Evolutionary conservation across 768 basidiomycete species (phyloP).

Genomic region (Cubamyces lactineus): DNA sequence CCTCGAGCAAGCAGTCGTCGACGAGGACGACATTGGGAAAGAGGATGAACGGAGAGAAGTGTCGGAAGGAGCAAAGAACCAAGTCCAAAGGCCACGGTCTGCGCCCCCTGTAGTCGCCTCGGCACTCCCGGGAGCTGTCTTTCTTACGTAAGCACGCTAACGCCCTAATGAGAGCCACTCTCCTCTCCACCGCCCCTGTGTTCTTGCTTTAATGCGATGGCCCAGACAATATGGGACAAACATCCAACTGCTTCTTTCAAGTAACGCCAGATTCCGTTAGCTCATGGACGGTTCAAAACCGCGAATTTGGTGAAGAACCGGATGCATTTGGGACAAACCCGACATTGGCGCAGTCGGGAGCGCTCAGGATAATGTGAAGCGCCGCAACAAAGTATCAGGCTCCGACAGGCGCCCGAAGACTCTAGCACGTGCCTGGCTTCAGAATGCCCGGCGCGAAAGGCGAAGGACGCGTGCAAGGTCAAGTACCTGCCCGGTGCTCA

Average conservation of each 20-base stretch:
- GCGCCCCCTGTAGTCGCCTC: not conserved
- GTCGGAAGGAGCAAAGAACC: not conserved
- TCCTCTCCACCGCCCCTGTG: not conserved
- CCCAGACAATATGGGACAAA: no score
- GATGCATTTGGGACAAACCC: no score
- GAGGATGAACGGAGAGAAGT: slow-evolving; percentile 13
- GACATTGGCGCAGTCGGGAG: no score
- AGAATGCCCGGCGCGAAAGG: slow-evolving; percentile 5
- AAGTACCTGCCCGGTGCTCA: not conserved
- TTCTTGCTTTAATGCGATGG: not conserved
- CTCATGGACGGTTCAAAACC: no score
- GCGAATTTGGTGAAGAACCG: no score
- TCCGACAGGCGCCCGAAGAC: not conserved
- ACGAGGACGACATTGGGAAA: slow-evolving; percentile 59
- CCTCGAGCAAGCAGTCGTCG: slow-evolving; percentile 60
- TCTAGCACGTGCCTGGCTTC: slow-evolving; percentile 1
- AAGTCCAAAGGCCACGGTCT: not conserved
- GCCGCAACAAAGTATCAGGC: not conserved
- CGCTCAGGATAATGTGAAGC: no score
- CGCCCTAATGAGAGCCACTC: not conserved
- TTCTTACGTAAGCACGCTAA: slow-evolving; percentile 7
- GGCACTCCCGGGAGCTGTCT: slow-evolving; percentile 4
- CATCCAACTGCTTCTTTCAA: no score
- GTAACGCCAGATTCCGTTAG: no score
- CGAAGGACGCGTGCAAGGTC: slow-evolving; percentile 11